Evolutionary conservation across 176 grass and related monocot species (phyloP), one percentile per base, ranked within the genome.

Genomic region (Avena sativa): DNA sequence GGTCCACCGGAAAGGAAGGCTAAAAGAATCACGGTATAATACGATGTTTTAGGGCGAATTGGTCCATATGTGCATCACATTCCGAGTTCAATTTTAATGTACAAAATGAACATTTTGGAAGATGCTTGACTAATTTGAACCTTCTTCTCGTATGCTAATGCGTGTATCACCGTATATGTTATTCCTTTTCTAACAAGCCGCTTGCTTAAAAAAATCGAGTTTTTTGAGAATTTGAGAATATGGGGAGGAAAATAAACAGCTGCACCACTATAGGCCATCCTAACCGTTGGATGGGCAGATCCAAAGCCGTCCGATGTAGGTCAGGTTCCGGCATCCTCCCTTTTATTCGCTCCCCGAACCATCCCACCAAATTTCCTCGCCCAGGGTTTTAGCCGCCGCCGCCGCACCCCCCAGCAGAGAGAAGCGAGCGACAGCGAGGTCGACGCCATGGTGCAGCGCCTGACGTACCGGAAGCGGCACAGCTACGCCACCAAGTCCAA

Each of bases 401-500:
- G 10, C 79, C 71, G 32, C 87, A 16, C 3, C 61, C 81, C 21
- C 28, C 50, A n/a, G 19, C 50, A 85, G 82, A 75, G 83, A 74
- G 70, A 76, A 72, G 81, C 43, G 66, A 80, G 34, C 25, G 68
- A 86, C 47, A 57, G 68, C 20, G 79, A 76, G 40, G 25, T 40
- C 47, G 80, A 75, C 77, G 81, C 91, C 66, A 97, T 97, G 95
- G 95, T 92, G 81, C 86, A 97, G 84, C 92, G 95, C 26, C 81
- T 97, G 60, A 94, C 95, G 15, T 97, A 97, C 71, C 83, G 95
- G 66, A 97, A 94, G 86, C 84, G 92, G 83, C 95, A 94, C 51
- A 94, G 95, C 92, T 97, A 97, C 61, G 95, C 92, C 80, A 97
- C 92, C 84, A 97, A 97, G 77, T 97, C 95, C 75, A 97, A 97